Evolutionary conservation across 2,329 filamentous ascomycete species (phyloP), one percentile per base, ranked within the genome.

Genomic region (Epichloe gansuensis): DNA sequence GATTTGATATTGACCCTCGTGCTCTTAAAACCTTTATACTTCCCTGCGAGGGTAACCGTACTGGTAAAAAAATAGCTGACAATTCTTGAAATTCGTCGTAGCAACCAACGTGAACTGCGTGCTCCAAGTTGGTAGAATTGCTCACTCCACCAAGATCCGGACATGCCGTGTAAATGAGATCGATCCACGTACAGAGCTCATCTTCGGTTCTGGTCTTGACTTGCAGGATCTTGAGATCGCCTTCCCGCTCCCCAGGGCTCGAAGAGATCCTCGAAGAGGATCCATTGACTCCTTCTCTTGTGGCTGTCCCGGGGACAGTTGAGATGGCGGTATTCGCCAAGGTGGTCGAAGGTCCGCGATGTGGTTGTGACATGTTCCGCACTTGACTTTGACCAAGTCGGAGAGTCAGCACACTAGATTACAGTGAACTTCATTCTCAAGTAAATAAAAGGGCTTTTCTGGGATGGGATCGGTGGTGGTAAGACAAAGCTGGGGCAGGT

Each of bases 61-160:
- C 1, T 21, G 17, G 17, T 21, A 2, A 21, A 21, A 21, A 21
- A 21, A 21, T 21, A 21, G 17, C 17, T 21, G 17, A 21, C 17
- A 21, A 21, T 21, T 21, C 17, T 21, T 21, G 17, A 2, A 21
- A 21, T 21, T 21, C 2, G 17, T 21, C 17, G 17, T 21, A 21
- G 17, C 17, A 21, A 21, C 17, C 17, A 59, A 97, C 91, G 66
- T 97, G 91, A 27, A 97, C 89, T 46, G 89, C 85, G 66, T 97
- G 91, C 27, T 86, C 89, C 72, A 97, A 97, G 72, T 96, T 95
- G 57, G 91, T 96, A 6, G 91, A 91, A 68, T 95, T 95, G 71
- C 90, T 95, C 52, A 97, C 91, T 59, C 91, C 91, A 55, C 91
- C 89, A 87, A 96, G 95, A 55, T 87, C 90, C n/a, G 91, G 91